Base-by-base conservation (phyloP, 768 basidiomycete genomes). In the Trametes elegans region DNA sequence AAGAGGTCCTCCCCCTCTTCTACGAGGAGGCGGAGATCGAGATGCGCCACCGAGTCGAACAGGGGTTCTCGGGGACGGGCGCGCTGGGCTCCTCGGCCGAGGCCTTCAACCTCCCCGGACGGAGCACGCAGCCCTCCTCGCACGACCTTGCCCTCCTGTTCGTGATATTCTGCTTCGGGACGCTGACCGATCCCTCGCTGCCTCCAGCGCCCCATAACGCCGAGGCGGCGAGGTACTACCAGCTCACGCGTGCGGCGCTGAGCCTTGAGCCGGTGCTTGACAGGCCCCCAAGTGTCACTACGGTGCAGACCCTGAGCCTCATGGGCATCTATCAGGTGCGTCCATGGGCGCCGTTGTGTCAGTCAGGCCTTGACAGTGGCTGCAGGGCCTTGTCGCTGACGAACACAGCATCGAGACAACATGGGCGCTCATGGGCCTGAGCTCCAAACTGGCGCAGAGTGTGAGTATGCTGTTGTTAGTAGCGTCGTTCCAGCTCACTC, bases 201-300 rank as follows among this genome's bases (percentile, higher is more conserved):
- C 63, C 66, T 14, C 62, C 69, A 74, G 63, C 86, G 76, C 63
- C 74, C n/a, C 49, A 69, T 48, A 68, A 67, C 28, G 45, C 49
- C 21, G 73, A 75, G 38, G 75, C 78, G 10, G 73, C 77, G 58
- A 64, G 70, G 55, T 75, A 76, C 49, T 79, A 75, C 50, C 70
- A 82, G 40, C 73, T 90, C 26, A 78, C 84, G 6, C 80, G 86
- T 52, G 85, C 82, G 1, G 79, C 86, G 19, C 63, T 90, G 63
- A 82, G 79, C 31, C 66, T 89, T 23, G 83, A 87, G 61, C 85
- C 85, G 1, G 79, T 89, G 2, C 62, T 88, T 50, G 87, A 88
- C 48, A 74, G 85, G 6, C 83, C 88, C 0, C 87, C 88, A 0
- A 81, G 81, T n/a, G 82, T 89, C 5, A 52, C 51, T 3, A 52